A percentile compares a stretch with the other conserved stretches of the same genome.
Conservation (phyloP, 768 basidiomycete genomes). For the Dacryopinax spathularia region DNA sequence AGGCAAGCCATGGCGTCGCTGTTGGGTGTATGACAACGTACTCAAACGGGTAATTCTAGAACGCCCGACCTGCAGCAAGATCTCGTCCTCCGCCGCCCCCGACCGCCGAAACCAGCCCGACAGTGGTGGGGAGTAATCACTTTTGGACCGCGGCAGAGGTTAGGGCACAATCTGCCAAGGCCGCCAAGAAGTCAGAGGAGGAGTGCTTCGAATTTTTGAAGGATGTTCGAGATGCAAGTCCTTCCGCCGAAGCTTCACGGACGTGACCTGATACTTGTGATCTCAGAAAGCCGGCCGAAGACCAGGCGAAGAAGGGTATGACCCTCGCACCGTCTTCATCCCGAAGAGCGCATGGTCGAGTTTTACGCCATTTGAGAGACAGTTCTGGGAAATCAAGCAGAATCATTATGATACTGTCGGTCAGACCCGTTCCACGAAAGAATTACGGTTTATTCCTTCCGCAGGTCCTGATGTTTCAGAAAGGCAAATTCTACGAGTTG, state of each 20-base stretch:
- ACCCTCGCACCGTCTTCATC: conserved; percentile 74
- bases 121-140: conserved; percentile 4
- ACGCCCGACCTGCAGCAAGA: background rate
- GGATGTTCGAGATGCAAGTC: conserved; percentile 54
- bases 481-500: conserved; percentile 54
- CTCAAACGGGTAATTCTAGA: no score
- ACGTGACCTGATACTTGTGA: background rate
- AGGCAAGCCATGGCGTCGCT: no score
- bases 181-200: conserved; percentile 67
- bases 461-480: conserved; percentile 90
- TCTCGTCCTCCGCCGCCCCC: background rate
- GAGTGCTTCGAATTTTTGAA: conserved; percentile 60
- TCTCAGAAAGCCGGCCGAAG: conserved; percentile 61
- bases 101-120: background rate
- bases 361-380: conserved; percentile 93
- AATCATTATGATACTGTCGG: conserved; percentile 86
- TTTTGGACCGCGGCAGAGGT: conserved; percentile 79
- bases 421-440: conserved; percentile 15
- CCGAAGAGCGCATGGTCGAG: conserved; percentile 59
- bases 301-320: conserved; percentile 75
- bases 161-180: conserved; percentile 59
- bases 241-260: background rate
- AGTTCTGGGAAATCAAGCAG: conserved; percentile 78
- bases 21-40: no score
- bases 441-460: conserved; percentile 9